phyloP scores from a whole-genome alignment of 805 yeast species.

The Saturnispora besseyi region DNA sequence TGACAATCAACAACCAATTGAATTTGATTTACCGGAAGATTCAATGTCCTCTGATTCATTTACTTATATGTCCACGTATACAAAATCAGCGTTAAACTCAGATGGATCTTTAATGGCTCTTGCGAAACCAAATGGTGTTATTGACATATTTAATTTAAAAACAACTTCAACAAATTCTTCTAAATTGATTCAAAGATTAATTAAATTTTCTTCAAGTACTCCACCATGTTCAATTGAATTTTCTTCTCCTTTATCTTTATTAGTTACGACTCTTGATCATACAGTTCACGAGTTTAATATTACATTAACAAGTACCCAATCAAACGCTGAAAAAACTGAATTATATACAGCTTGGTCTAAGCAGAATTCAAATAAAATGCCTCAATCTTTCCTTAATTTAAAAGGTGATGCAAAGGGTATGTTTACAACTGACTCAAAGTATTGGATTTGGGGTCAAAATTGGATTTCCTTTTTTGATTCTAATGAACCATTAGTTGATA shows the following conservation, averaged over 20 bases:
- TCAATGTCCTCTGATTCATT: neutral
- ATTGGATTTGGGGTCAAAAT: conserved; percentile 84
- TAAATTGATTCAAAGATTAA: conserved; percentile 30
- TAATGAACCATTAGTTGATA: conserved; percentile 4
- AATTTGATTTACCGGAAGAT: conserved; percentile 25
- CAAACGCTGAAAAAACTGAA: conserved; percentile 12
- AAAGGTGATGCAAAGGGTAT: conserved; percentile 69
- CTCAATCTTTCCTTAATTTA: conserved; percentile 47
- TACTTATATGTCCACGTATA: conserved; percentile 39
- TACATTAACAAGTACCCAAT: conserved; percentile 5
- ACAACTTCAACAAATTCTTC: conserved; percentile 16
- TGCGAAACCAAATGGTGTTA: conserved; percentile 55
- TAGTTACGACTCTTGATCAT: conserved; percentile 66
- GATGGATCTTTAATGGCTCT: conserved; percentile 42
- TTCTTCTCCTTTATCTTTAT: conserved; percentile 38
- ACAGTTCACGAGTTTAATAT: conserved; percentile 61
- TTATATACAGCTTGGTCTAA: conserved; percentile 72
- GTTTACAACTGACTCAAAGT: conserved; percentile 36
- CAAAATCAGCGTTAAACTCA: conserved; percentile 40
- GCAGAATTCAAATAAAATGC: conserved; percentile 64
- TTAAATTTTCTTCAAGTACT: conserved; percentile 44
- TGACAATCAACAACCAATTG: conserved; percentile 29
- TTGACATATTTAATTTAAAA: conserved; percentile 40
- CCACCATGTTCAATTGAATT: conserved; percentile 54
- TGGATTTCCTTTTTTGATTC: conserved; percentile 77